Base-by-base conservation (phyloP, 257 asterid species). In the Ligustrum vulgare region DNA sequence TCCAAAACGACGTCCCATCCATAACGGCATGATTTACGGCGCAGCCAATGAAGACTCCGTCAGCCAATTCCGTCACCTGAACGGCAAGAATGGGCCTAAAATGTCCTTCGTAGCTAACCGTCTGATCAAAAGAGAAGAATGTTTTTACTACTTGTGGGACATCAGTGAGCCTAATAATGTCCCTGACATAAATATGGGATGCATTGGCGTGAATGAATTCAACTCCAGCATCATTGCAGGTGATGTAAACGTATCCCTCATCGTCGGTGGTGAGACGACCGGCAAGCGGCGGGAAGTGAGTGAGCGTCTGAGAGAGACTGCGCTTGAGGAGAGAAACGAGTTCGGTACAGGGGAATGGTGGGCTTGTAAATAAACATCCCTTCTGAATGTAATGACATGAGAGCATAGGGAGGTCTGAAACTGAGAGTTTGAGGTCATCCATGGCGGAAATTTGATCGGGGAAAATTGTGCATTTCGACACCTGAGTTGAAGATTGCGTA, bases 311-410 rank as follows among this genome's bases (percentile, higher is more conserved):
- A 15, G 88, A 77, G 37, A 84, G 84, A 62, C 58, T 70, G 28
- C 2, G 45, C 16, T 69, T 79, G 32, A 84, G 73, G 8, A 74
- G 51, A 1, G 84, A 67, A 67, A 84, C 41, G 64, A 84, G 80
- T 1, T 79, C 72, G 0, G 72, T 1, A 6, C 81, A 66, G 0
- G 82, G 77, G 25, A 77, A 62, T 0, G 69, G 73, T 0, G 84
- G 81, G 62, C 32, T 78, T 10, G 81, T 75, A 36, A 77, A 82
- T 3, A 85, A 79, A 68, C 83, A 74, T 9, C 86, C 86, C 67
- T 84, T 84, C 16, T 82, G 89, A 72, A 85, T 85, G 49, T 85
- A 82, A 58, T 85, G 86, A 34, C 84, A 81, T 28, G 89, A 85
- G 8, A 85, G 84, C 86, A 85, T 85, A 3, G 89, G 86, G 2